Evolutionary conservation across 2,329 filamentous ascomycete species (phyloP).

Genomic region (Monilinia fructicola): DNA sequence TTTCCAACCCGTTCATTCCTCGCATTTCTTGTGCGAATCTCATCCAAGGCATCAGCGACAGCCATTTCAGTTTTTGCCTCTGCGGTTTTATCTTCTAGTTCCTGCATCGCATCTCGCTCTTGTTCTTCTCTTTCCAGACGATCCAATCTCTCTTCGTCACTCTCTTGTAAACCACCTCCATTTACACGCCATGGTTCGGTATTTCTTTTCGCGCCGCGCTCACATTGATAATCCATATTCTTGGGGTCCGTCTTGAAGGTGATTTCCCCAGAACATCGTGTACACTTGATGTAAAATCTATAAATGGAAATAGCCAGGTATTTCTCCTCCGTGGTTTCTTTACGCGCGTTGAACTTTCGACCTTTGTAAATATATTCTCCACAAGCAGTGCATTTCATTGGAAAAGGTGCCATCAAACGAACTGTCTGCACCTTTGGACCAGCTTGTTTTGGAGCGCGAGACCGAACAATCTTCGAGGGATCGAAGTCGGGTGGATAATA

Average conservation of each 20-base stretch:
- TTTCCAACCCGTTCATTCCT: constrained; percentile 74
- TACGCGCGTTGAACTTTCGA: constrained; percentile 91
- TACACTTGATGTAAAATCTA: constrained; percentile 89
- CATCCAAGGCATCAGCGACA: constrained; percentile 91
- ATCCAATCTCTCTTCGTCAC: constrained; percentile 83
- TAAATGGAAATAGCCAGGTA: constrained; percentile 88
- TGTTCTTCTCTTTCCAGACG: constrained; percentile 76
- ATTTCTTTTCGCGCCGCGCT: constrained; percentile 82
- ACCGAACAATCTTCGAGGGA: constrained; percentile 72
- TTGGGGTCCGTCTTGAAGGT: constrained; percentile 94
- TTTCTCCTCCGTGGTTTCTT: constrained; percentile 86
- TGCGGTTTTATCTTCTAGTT: constrained; percentile 87
- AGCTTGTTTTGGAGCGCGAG: constrained; percentile 65
- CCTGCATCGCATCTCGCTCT: constrained; percentile 89
- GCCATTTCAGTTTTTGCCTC: constrained; percentile 96
- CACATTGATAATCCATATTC: constrained; percentile 83
- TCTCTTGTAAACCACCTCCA: constrained; percentile 63
- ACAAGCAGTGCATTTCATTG: constrained; percentile 68
- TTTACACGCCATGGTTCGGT: constrained; percentile 82
- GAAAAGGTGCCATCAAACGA: constrained; percentile 85
- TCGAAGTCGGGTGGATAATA: constrained; percentile 81
- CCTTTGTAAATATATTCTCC: constrained; percentile 90
- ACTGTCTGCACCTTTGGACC: constrained; percentile 84
- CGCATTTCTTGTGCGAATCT: constrained; percentile 90
- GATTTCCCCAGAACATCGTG: constrained; percentile 81